These are phyloP conservation scores for Iris pallida DNA, from an alignment of 116 monocot genomes.

Conservation along the genomic window DNA sequence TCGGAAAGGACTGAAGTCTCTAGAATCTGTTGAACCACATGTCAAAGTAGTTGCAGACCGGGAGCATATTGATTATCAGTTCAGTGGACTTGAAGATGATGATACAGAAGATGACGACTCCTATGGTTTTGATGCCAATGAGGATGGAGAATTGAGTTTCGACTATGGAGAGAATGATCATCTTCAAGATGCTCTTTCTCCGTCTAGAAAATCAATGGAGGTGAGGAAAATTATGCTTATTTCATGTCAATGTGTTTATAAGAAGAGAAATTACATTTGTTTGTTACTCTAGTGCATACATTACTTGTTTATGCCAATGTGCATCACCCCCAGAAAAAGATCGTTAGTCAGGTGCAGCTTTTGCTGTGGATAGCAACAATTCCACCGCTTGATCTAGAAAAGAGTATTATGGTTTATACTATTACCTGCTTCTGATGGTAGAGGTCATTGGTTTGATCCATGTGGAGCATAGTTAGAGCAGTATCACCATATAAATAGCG, in stretches of 20 bases:
- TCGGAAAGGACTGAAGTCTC: conserved; percentile 42
- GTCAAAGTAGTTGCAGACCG: conserved; percentile 46
- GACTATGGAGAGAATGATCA: conserved; percentile 55
- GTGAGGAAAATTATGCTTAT: conserved; percentile 18
- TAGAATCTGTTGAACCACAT: conserved; percentile 52
- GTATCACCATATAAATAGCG: no score
- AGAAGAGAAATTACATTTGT: background rate
- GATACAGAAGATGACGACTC: conserved; percentile 22
- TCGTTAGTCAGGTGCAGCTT: no score
- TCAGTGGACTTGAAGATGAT: conserved; percentile 47
- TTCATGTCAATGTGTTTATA: background rate
- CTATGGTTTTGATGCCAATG: conserved; percentile 33
- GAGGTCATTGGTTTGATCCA: no score
- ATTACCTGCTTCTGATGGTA: no score
- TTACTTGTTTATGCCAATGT: background rate
- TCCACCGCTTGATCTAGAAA: no score
- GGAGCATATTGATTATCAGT: conserved; percentile 61
- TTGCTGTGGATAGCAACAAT: no score
- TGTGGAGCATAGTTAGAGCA: no score
- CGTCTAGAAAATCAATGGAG: conserved; percentile 62
- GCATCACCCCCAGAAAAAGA: no score
- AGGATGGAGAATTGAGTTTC: conserved; percentile 74
- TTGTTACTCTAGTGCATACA: background rate
- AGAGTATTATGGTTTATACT: no score
- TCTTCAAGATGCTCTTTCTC: conserved; percentile 20